These are phyloP conservation scores for Adansonia gregorii DNA, from an alignment of 441 rosid genomes.

Conservation along the genomic window DNA sequence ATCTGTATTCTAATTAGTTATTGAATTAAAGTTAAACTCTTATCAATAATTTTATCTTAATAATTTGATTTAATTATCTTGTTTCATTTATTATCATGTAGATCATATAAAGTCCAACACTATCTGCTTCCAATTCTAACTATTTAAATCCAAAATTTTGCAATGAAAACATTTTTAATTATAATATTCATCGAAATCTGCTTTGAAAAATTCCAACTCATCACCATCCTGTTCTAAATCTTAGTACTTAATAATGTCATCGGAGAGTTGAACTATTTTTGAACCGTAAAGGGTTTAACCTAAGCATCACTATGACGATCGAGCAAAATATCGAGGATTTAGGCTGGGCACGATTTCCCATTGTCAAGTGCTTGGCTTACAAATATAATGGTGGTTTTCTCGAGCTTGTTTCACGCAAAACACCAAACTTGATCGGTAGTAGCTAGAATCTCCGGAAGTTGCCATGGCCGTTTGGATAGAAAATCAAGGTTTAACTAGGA, in stretches of 20 bases:
- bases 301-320: neutral
- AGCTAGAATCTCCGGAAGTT: neutral
- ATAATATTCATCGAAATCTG: neutral
- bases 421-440: neutral
- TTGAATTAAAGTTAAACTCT: too few species aligned
- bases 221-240: neutral
- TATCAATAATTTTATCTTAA: too few species aligned
- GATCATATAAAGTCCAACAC: too few species aligned
- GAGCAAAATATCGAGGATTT: neutral
- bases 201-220: neutral
- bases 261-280: neutral
- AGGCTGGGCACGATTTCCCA: neutral
- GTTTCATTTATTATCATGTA: too few species aligned
- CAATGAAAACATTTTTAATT: neutral
- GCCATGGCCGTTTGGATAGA: neutral
- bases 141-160: neutral
- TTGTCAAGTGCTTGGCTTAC: slow-evolving; percentile 5
- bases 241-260: neutral
- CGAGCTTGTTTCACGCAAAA: neutral
- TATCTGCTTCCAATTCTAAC: neutral
- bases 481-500: neutral
- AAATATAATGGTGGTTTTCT: neutral
- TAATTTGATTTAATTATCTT: too few species aligned
- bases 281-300: neutral
- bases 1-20: too few species aligned